A percentile compares a stretch with the other conserved stretches of the same genome.
phyloP scores from a whole-genome alignment of 768 basidiomycete species.

The Scleroderma citrinum region DNA sequence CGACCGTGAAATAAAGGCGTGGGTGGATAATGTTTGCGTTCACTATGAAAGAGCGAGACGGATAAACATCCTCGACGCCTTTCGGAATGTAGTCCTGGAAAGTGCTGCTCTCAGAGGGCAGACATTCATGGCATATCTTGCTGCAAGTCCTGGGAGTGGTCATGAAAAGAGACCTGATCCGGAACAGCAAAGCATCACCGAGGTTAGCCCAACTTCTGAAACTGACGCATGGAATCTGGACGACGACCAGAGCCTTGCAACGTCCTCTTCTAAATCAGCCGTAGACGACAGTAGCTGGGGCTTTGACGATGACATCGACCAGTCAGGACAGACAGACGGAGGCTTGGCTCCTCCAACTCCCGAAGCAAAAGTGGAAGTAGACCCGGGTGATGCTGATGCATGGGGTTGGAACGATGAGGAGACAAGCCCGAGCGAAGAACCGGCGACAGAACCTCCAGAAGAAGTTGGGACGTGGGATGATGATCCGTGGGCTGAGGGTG shows the following conservation, averaged over 20 bases:
- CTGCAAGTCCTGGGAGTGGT: slow-evolving; percentile 2
- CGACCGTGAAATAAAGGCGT: slow-evolving; percentile 54
- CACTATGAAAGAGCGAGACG: slow-evolving; percentile 81
- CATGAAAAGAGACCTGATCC: background rate
- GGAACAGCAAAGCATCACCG: background rate
- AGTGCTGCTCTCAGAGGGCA: slow-evolving; percentile 11
- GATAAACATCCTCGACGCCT: slow-evolving; percentile 55
- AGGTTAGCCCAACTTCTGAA: background rate
- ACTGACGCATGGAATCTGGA: slow-evolving; percentile 44
- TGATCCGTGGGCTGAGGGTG: slow-evolving; percentile 59
- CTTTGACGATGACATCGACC: slow-evolving; percentile 43
- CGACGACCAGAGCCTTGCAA: slow-evolving; percentile 30
- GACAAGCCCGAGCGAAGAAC: slow-evolving; percentile 17
- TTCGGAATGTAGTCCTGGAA: slow-evolving; percentile 50
- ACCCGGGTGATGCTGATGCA: slow-evolving; percentile 57
- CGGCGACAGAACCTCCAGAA: slow-evolving; percentile 25
- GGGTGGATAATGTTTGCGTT: slow-evolving; percentile 60
- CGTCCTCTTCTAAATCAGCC: slow-evolving; percentile 19
- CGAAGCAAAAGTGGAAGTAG: slow-evolving; percentile 28
- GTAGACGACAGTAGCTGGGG: slow-evolving; percentile 41
- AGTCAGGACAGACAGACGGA: slow-evolving; percentile 12
- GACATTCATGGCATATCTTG: slow-evolving; percentile 23
- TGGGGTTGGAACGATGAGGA: slow-evolving; percentile 76
- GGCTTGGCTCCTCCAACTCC: slow-evolving; percentile 8
- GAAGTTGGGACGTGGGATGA: slow-evolving; percentile 59